These are phyloP conservation scores for Selenicereus undatus DNA, from an alignment of 148 eudicot genomes.

Conservation along the genomic window DNA sequence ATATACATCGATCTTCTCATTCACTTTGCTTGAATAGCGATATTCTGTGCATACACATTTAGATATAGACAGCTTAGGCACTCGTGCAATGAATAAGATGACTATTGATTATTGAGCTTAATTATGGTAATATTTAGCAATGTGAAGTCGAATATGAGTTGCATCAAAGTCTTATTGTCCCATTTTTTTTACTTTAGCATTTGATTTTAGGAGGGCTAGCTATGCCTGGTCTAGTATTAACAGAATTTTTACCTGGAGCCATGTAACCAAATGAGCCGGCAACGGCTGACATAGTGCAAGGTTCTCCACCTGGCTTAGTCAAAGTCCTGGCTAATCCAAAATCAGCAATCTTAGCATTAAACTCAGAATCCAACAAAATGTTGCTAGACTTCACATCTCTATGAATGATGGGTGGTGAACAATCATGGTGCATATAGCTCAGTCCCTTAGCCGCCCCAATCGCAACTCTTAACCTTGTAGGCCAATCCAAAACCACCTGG, in stretches of 20 bases:
- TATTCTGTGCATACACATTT: conserved; percentile 42
- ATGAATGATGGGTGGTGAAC: conserved; percentile 2
- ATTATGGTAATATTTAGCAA: no score
- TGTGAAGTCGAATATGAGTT: no score
- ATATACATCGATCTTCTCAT: conserved; percentile 68
- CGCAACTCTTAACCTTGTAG: conserved; percentile 27
- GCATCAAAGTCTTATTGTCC: no score
- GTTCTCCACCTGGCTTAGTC: conserved; percentile 27
- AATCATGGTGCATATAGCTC: conserved; percentile 5
- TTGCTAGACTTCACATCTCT: conserved; percentile 3
- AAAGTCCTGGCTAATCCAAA: conserved; percentile 45
- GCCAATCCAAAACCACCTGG: conserved; percentile 47
- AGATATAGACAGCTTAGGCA: not conserved
- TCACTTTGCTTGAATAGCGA: conserved; percentile 50
- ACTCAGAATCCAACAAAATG: conserved; percentile 35
- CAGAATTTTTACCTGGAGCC: conserved; percentile 37
- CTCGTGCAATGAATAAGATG: no score
- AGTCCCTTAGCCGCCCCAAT: not conserved
- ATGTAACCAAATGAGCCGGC: conserved; percentile 28
- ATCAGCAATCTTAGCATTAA: conserved; percentile 50
- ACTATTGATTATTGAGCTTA: no score
- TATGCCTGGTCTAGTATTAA: no score
- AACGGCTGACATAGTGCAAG: conserved; percentile 38
- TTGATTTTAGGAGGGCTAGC: no score
- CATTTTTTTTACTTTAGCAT: no score